Percentiles rank a stretch among this genome's conserved stretches.
Evolutionary conservation across 2,329 filamentous ascomycete genomes (phyloP).

Genomic region (Gliomastix tumulicola): DNA sequence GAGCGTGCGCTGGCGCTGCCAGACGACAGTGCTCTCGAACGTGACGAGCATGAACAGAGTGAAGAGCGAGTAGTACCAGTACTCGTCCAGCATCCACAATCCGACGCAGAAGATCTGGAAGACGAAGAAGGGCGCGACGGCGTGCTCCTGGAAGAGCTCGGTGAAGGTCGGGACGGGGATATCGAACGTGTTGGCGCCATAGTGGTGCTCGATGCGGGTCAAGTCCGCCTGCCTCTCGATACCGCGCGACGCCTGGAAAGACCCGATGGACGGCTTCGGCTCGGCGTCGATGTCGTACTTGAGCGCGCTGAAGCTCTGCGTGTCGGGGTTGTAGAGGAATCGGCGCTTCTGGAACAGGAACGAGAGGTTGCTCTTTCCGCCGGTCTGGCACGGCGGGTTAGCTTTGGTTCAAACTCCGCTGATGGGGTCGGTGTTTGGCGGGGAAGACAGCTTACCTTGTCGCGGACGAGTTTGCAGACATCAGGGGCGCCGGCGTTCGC

Average conservation of each 20-base stretch:
- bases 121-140: slow-evolving; percentile 97
- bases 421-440: background rate
- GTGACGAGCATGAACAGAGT: slow-evolving; percentile 97
- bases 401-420: background rate
- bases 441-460: slow-evolving; percentile 45
- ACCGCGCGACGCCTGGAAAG: slow-evolving; percentile 76
- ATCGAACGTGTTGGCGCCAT: slow-evolving; percentile 93
- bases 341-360: slow-evolving; percentile 98
- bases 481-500: slow-evolving; percentile 85
- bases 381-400: slow-evolving; percentile 40
- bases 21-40: slow-evolving; percentile 98
- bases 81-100: slow-evolving; percentile 97
- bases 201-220: slow-evolving; percentile 78
- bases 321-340: slow-evolving; percentile 73
- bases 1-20: slow-evolving; percentile 93
- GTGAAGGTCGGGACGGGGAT: slow-evolving; percentile 94
- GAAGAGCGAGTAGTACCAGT: slow-evolving; percentile 99
- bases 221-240: slow-evolving; percentile 70
- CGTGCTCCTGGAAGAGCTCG: slow-evolving; percentile 96
- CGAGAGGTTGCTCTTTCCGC: slow-evolving; percentile 69
- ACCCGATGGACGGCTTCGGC: slow-evolving; percentile 70
- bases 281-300: slow-evolving; percentile 78
- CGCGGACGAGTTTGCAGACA: slow-evolving; percentile 74
- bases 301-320: slow-evolving; percentile 72
- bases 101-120: slow-evolving; percentile 99